These are phyloP conservation scores for Monosporascus sp. DNA, from an alignment of 2,329 filamentous ascomycete genomes.

Conservation along the genomic window DNA sequence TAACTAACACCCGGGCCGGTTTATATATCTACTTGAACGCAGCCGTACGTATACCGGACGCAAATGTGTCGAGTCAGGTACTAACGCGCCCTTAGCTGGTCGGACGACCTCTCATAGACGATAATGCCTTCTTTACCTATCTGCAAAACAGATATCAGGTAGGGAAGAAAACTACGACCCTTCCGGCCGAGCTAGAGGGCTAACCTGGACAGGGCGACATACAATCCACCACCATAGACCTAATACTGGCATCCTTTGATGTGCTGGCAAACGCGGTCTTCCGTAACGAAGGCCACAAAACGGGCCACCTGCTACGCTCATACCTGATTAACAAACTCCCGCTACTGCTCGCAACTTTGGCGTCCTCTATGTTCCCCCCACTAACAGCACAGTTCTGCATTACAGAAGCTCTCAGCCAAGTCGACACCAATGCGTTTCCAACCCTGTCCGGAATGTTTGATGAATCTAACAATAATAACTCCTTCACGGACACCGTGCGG, in stretches of 20 bases:
- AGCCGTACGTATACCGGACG: conserved; percentile 48
- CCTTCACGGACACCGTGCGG: conserved; percentile 53
- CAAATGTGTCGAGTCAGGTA: not conserved
- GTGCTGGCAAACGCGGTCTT: conserved; percentile 83
- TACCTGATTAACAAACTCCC: conserved; percentile 72
- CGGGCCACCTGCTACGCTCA: conserved; percentile 72
- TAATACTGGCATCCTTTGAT: conserved; percentile 86
- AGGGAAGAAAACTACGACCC: conserved; percentile 15
- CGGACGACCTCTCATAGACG: conserved; percentile 77
- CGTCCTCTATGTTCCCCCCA: conserved; percentile 65
- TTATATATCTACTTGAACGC: conserved; percentile 83
- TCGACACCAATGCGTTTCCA: conserved; percentile 72
- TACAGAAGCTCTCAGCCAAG: conserved; percentile 68
- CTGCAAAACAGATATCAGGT: conserved; percentile 81
- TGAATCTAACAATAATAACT: conserved; percentile 51
- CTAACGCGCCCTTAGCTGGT: conserved; percentile 56
- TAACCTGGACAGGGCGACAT: conserved; percentile 59
- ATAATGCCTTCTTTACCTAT: conserved; percentile 71
- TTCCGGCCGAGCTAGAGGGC: conserved; percentile 4
- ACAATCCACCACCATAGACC: conserved; percentile 70
- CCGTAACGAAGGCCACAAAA: conserved; percentile 48
- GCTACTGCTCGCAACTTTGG: conserved; percentile 46
- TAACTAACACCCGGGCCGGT: conserved; percentile 71
- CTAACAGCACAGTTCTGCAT: conserved; percentile 69
- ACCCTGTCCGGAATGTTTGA: conserved; percentile 56